Evolutionary conservation across 1,284 basidiomycete genomes (phyloP).

Genomic region (Trichosporon sp.): DNA sequence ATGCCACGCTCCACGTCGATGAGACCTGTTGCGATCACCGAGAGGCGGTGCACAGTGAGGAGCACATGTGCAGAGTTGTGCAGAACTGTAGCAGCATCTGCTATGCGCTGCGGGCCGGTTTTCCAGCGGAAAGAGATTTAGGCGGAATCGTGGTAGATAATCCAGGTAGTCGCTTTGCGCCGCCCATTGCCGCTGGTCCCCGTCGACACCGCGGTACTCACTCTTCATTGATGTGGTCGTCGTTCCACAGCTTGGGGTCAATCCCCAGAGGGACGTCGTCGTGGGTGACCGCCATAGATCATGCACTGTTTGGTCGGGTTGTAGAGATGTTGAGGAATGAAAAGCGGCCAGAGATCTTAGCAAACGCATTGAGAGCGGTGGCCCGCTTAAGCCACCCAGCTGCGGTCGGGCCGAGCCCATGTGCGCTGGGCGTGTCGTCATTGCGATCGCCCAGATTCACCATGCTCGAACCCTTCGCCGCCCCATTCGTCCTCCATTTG

Average conservation of each 20-base stretch:
- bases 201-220: conserved; percentile 37
- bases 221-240: conserved; percentile 67
- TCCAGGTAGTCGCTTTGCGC: too few species aligned
- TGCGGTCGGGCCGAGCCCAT: neutral
- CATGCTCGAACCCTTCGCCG: neutral
- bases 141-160: neutral
- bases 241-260: conserved; percentile 38
- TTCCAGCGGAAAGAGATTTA: neutral
- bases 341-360: neutral
- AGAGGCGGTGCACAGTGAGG: neutral
- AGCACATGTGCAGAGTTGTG: neutral
- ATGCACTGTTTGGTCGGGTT: neutral
- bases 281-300: neutral
- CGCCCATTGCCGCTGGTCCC: neutral
- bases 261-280: conserved; percentile 13
- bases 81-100: too few species aligned
- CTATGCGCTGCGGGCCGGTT: too few species aligned
- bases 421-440: neutral
- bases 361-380: neutral
- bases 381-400: neutral
- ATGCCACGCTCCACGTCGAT: neutral
- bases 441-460: neutral
- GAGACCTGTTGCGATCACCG: neutral
- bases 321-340: neutral
- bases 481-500: neutral